Evolutionary conservation across 331 rosid species (phyloP).

Genomic region (Arachis monticola): DNA sequence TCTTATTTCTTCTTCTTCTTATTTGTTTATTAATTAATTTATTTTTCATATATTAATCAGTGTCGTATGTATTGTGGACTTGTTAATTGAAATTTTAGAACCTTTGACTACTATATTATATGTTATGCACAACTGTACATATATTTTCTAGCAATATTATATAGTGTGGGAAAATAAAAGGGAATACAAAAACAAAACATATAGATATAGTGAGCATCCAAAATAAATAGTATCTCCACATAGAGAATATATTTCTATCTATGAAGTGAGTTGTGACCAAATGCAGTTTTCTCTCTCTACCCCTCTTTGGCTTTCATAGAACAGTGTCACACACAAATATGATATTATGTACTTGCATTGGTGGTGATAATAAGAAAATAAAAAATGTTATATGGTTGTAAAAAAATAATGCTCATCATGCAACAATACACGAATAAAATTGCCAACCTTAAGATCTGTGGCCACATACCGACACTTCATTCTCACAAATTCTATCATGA

Average conservation of each 20-base stretch:
- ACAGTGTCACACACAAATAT: slow-evolving; percentile 40
- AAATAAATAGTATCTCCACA: slow-evolving; percentile 71
- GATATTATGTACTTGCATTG: not conserved
- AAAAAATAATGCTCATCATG: slow-evolving; percentile 16
- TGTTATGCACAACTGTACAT: slow-evolving; percentile 11
- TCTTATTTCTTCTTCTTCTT: not conserved
- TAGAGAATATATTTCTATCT: slow-evolving; percentile 2
- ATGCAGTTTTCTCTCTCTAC: slow-evolving; percentile 20
- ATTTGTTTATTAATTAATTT: no score
- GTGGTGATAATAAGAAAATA: slow-evolving; percentile 7
- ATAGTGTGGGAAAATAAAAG: not conserved
- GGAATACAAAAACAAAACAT: not conserved
- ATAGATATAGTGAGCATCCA: slow-evolving; percentile 60
- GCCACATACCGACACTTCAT: slow-evolving; percentile 28
- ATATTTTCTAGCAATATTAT: slow-evolving; percentile 2
- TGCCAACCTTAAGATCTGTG: slow-evolving; percentile 34
- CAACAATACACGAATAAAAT: slow-evolving; percentile 29
- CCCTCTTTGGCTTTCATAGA: slow-evolving; percentile 27
- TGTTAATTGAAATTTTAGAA: slow-evolving; percentile 12
- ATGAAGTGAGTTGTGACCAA: slow-evolving; percentile 42
- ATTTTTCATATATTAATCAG: not conserved
- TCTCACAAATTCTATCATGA: slow-evolving; percentile 28
- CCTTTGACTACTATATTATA: slow-evolving; percentile 33
- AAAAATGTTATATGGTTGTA: not conserved
- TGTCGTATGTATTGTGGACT: slow-evolving; percentile 5